Conservation (phyloP, 495 filamentous ascomycete genomes). For the Cairneyella variabilis region DNA sequence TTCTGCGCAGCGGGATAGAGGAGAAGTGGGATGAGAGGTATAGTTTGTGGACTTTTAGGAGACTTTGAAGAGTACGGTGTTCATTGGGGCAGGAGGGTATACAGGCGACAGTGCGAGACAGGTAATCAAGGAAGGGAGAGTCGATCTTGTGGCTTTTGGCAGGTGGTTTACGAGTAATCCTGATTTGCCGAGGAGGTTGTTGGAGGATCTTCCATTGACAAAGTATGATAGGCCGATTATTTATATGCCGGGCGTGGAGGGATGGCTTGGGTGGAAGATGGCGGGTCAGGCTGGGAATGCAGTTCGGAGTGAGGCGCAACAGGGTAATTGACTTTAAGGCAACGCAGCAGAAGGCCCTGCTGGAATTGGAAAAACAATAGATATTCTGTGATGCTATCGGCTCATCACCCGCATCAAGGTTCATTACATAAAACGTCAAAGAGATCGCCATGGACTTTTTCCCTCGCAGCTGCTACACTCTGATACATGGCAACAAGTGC, state of each 20-base stretch:
- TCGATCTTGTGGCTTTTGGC: slow-evolving; percentile 1
- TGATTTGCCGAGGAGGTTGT: background rate
- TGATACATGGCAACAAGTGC: no score
- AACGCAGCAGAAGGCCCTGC: no score
- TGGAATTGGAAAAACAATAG: no score
- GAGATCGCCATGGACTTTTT: no score
- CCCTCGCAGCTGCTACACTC: no score
- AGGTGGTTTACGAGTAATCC: slow-evolving; percentile 4
- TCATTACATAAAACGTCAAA: no score
- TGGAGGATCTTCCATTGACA: background rate
- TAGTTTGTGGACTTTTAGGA: background rate
- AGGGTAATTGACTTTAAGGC: no score
- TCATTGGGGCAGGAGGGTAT: slow-evolving; percentile 2
- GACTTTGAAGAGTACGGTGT: background rate
- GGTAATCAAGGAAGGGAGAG: background rate
- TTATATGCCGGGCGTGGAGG: slow-evolving; percentile 5
- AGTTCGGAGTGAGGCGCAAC: no score
- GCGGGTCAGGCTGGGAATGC: no score
- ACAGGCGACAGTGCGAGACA: background rate
- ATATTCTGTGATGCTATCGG: no score
- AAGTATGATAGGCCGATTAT: slow-evolving; percentile 6
- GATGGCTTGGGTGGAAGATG: no score
- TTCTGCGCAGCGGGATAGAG: slow-evolving; percentile 1
- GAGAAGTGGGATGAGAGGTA: background rate
- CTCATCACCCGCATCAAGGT: no score